Base-by-base conservation (phyloP, 2,329 filamentous ascomycete genomes). In the Aureobasidium uvarum region DNA sequence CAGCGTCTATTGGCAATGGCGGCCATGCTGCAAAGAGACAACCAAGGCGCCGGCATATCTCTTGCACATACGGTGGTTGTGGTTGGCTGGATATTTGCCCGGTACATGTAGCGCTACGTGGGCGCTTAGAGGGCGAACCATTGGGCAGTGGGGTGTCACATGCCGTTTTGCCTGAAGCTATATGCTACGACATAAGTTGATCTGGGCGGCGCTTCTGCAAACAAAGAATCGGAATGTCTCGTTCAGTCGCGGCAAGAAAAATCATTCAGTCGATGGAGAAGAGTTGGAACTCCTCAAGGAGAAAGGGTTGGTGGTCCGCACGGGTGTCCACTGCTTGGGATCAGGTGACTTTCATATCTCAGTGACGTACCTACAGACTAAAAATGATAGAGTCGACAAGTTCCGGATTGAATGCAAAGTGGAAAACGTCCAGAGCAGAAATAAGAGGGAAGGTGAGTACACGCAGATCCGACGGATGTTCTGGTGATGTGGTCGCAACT, bases 1-100 rank as follows among this genome's bases (percentile, higher is more conserved):
- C 39, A 58, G 54, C 54, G 39, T 38, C 43, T 62, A 62, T 62
- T 62, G 45, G 58, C 48, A 62, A 46, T 60, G 43, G 56, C 31
- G 1, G 23, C 25, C 54, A 33, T 58, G 39, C 25, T 45, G 8
- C 3, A 28, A 14, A 25, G 39, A 8, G 1, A 58, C 8, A 23
- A 10, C 23, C n/a, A 25, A 38, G 51, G n/a, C 20, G 5, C 7
- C 7, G 6, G 54, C 39, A 58, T 31, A 14, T 6, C 0, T 43
- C 11, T n/a, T 33, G 39, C 39, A 58, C 45, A 2, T 4, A 18
- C 10, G 2, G 20, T 7, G 5, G 5, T 25, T 18, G 13, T 60
- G 56, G 28, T 60, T 60, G 56, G 56, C 18, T 25, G n/a, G 8
- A 8, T 20, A 20, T 48, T 25, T 18, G 41, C 41, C 56, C 38